A percentile compares a stretch with the other conserved stretches of the same genome.
These are phyloP conservation scores for Rhodotorula sp. DNA, from an alignment of 1,284 basidiomycete genomes.

Conservation along the genomic window DNA sequence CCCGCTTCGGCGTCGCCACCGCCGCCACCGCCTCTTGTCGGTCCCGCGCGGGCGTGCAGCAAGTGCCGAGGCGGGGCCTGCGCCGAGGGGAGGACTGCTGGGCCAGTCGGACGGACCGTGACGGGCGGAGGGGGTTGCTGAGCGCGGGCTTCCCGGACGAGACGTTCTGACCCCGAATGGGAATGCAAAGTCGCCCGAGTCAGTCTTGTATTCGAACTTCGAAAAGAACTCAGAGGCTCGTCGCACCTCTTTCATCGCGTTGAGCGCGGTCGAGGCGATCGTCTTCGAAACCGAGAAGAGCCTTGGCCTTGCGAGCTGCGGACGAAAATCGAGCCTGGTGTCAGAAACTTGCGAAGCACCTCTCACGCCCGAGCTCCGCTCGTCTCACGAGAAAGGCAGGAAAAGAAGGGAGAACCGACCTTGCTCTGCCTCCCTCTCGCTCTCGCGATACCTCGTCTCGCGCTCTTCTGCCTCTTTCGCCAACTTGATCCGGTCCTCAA, in stretches of 20 bases:
- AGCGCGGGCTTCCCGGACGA: constrained; percentile 15
- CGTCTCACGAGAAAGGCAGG: no score
- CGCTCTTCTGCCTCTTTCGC: constrained; percentile 33
- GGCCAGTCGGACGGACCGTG: background rate
- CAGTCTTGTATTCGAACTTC: no score
- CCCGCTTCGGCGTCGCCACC: background rate
- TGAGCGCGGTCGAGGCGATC: constrained; percentile 26
- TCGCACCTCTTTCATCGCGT: constrained; percentile 32
- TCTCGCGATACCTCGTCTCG: constrained; percentile 29
- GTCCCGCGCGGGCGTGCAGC: background rate
- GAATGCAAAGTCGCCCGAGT: no score
- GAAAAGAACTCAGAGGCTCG: no score
- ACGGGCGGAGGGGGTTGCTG: background rate
- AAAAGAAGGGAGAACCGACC: background rate
- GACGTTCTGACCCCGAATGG: background rate
- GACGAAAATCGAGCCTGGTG: background rate
- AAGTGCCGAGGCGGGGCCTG: background rate
- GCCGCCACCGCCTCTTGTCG: background rate
- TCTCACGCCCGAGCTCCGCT: background rate
- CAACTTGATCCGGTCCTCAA: constrained; percentile 7
- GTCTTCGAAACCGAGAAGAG: constrained; percentile 32
- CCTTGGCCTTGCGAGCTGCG: constrained; percentile 23
- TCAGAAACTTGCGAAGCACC: background rate
- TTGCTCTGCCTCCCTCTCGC: constrained; percentile 28
- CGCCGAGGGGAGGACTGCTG: background rate